These are phyloP conservation scores for Penicillium tannophilum DNA, from an alignment of 495 filamentous ascomycete genomes.

Conservation along the genomic window DNA sequence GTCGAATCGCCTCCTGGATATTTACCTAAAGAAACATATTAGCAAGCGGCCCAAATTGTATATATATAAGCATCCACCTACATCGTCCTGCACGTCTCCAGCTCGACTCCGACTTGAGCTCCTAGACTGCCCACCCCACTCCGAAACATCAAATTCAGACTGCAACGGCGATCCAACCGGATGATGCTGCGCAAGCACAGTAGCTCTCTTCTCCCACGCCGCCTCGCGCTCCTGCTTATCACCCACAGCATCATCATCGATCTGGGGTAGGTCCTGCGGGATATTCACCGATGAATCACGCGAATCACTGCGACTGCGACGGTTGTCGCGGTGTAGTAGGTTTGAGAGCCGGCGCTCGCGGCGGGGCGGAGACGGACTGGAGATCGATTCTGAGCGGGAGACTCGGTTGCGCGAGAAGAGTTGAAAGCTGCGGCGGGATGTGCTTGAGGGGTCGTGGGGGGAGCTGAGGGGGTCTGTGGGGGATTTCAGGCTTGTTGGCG, in stretches of 20 bases:
- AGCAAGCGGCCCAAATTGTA: background rate
- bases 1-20: conserved; percentile 93
- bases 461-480: conserved; percentile 7
- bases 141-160: conserved; percentile 16
- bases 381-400: conserved; percentile 42
- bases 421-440: conserved; percentile 49
- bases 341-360: conserved; percentile 62
- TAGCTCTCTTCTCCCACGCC: conserved; percentile 87
- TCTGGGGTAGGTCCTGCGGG: conserved; percentile 76
- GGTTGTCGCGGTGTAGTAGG: conserved; percentile 64
- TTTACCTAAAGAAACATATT: conserved; percentile 55
- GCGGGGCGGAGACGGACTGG: conserved; percentile 28
- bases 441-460: conserved; percentile 25
- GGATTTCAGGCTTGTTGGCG: background rate
- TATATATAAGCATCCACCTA: conserved; percentile 24
- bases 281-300: conserved; percentile 67
- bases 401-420: conserved; percentile 47
- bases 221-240: conserved; percentile 56
- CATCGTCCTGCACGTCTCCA: conserved; percentile 47
- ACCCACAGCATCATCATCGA: conserved; percentile 48
- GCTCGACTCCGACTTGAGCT: conserved; percentile 37
- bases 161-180: conserved; percentile 30
- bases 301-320: conserved; percentile 54
- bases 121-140: conserved; percentile 23
- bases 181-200: conserved; percentile 75